Evolutionary conservation across 2,329 filamentous ascomycete genomes (phyloP), one percentile per base, ranked within the genome.

Genomic region (Phymatotrichopsis omnivora): DNA sequence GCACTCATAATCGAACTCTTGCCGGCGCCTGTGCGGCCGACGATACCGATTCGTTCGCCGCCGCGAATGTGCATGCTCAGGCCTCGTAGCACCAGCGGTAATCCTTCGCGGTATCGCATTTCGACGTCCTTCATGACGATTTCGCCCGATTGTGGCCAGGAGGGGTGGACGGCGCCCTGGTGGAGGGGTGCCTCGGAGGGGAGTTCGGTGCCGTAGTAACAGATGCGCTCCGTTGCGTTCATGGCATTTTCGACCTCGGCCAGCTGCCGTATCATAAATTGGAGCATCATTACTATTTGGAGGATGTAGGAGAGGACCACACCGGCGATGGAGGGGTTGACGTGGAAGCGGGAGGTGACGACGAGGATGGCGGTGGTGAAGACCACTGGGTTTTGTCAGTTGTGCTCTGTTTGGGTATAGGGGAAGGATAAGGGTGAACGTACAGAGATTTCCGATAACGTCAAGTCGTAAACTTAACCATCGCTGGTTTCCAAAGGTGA

Each of bases 191-290:
- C 85, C 63, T 96, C 91, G 61, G 94, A 82, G 53, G 93, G 86
- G 4, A 98, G 74, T 56, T 84, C 66, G 1, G 76, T 85, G 43
- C 85, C 87, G 62, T 96, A 96, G 67, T 93, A 85, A 61, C 86
- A 78, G 25, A 96, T 71, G 38, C 91, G 80, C 65, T 96, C 89
- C 0, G 93, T 91, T 0, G 87, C 80, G 62, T 95, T 96, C 89
- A 96, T 96, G 60, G 87, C 85, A 65, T 95, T 96, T 64, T 96
- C 89, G 7, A 96, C 85, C 63, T 95, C 89, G 20, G 89, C 89
- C 6, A 95, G 72, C 64, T 96, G 89, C 14, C 91, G 77, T 14
- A 96, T 85, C 1, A 85, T 89, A 64, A 95, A 95, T 61, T 95
- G 89, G 54, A 96, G 80, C 82, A 95, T 86, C 63, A 93, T 85